Conservation (phyloP, 129 eudicot species). For the Lonicera japonica region DNA sequence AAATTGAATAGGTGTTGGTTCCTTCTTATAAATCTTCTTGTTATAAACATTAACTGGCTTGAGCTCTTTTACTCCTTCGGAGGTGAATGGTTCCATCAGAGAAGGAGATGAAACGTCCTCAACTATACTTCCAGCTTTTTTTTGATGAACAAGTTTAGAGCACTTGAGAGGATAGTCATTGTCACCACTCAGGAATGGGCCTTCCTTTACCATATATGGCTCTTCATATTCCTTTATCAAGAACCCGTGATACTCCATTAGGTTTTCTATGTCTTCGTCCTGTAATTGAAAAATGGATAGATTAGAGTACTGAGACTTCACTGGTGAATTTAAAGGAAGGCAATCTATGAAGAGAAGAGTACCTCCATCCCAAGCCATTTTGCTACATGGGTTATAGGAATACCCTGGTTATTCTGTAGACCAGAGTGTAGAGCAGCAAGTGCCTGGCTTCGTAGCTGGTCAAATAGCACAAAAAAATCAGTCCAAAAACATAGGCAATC, state of each 20-base stretch:
- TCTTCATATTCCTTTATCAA: slow-evolving; percentile 75
- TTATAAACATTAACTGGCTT: too few species aligned
- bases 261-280: slow-evolving; percentile 78
- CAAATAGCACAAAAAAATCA: slow-evolving; percentile 12
- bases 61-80: slow-evolving; percentile 28
- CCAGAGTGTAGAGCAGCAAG: slow-evolving; percentile 87
- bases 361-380: slow-evolving; percentile 99
- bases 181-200: slow-evolving; percentile 55
- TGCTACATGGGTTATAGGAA: slow-evolving; percentile 69
- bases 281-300: slow-evolving; percentile 1
- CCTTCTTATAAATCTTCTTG: slow-evolving; percentile 20
- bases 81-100: slow-evolving; percentile 20
- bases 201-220: slow-evolving; percentile 94
- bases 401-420: slow-evolving; percentile 83
- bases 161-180: slow-evolving; percentile 61
- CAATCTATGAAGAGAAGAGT: slow-evolving; percentile 2
- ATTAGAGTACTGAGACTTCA: slow-evolving; percentile 4
- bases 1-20: slow-evolving; percentile 15
- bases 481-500: too few species aligned
- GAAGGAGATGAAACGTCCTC: slow-evolving; percentile 56
- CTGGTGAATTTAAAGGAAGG: background rate
- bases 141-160: slow-evolving; percentile 70
- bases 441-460: slow-evolving; percentile 91
- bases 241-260: slow-evolving; percentile 79
- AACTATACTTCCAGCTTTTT: slow-evolving; percentile 48